Conservation (phyloP, 2,329 filamentous ascomycete species). For the Apiospora sp. region DNA sequence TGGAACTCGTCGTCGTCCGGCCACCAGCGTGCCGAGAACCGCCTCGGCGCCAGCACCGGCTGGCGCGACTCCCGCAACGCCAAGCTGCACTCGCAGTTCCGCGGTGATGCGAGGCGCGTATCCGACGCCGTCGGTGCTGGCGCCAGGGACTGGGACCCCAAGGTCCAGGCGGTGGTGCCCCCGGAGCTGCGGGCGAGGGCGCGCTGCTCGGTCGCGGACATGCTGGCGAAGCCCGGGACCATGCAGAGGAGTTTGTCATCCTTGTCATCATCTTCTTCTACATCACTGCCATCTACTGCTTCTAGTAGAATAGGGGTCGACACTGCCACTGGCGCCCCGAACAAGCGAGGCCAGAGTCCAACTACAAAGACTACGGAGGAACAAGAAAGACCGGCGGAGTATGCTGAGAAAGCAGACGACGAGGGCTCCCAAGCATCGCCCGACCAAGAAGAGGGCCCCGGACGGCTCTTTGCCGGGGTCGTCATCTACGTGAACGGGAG, state of each 20-base stretch:
- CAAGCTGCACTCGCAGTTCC: constrained; percentile 77
- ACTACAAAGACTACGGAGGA: constrained; percentile 19
- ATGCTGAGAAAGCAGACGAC: constrained; percentile 30
- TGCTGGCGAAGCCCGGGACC: constrained; percentile 57
- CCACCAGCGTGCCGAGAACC: constrained; percentile 79
- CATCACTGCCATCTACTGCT: background rate
- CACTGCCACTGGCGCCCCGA: background rate
- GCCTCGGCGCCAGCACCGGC: constrained; percentile 63
- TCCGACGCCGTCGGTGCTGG: constrained; percentile 73
- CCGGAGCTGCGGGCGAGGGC: constrained; percentile 51
- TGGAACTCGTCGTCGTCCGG: constrained; percentile 80
- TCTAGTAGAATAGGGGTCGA: background rate
- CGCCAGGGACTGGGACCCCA: constrained; percentile 61
- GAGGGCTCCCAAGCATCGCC: constrained; percentile 43
- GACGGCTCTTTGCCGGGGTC: constrained; percentile 72
- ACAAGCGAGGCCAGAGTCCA: background rate
- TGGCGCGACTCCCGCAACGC: constrained; percentile 76
- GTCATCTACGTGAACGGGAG: constrained; percentile 89
- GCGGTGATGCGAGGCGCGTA: constrained; percentile 62
- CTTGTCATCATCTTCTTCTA: constrained; percentile 20
- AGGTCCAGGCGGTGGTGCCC: constrained; percentile 52
- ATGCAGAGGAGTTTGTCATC: constrained; percentile 45
- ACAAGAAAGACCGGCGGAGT: constrained; percentile 33
- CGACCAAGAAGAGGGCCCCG: constrained; percentile 44
- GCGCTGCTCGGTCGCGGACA: constrained; percentile 58